Percentiles rank a stretch among this genome's conserved stretches.
These are phyloP conservation scores for Cryptococcus jaspeensis DNA, from an alignment of 1,284 basidiomycete genomes.

Conservation along the genomic window DNA sequence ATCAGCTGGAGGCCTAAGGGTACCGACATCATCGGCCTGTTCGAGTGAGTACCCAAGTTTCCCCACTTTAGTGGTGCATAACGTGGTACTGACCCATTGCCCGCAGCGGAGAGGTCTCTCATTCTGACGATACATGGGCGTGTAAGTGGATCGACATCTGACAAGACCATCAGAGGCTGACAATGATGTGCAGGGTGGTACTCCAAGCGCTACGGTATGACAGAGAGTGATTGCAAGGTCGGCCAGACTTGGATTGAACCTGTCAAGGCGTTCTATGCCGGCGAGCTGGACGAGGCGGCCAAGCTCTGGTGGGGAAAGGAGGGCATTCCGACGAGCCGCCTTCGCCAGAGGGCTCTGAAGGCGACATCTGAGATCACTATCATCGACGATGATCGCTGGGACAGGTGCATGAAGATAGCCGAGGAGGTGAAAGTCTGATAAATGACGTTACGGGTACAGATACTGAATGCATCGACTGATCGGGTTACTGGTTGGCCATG, in stretches of 20 bases:
- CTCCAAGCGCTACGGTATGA: constrained; percentile 19
- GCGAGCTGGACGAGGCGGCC: constrained; percentile 14
- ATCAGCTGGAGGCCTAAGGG: constrained; percentile 16
- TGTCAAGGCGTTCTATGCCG: constrained; percentile 15
- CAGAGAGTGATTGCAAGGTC: constrained; percentile 8
- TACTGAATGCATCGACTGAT: too few species aligned
- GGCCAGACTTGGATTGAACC: constrained; percentile 19
- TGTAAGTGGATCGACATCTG: constrained; percentile 8
- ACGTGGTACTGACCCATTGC: background rate
- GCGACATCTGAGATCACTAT: constrained; percentile 13
- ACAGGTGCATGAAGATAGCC: constrained; percentile 19
- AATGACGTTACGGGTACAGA: background rate
- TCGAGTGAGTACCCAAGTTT: background rate
- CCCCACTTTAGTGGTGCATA: constrained; percentile 2
- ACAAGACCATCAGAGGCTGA: background rate
- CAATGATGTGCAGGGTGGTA: constrained; percentile 15
- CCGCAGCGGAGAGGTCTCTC: constrained; percentile 16
- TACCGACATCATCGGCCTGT: background rate
- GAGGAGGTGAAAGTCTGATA: constrained; percentile 3
- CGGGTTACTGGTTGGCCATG: too few species aligned
- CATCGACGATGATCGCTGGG: constrained; percentile 27
- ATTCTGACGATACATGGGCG: constrained; percentile 25
- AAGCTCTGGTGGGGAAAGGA: constrained; percentile 18
- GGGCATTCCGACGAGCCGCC: background rate
- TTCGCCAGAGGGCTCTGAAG: constrained; percentile 15